Base-by-base conservation (phyloP, 139 green algal genomes). In the Picochlorum sp. region DNA sequence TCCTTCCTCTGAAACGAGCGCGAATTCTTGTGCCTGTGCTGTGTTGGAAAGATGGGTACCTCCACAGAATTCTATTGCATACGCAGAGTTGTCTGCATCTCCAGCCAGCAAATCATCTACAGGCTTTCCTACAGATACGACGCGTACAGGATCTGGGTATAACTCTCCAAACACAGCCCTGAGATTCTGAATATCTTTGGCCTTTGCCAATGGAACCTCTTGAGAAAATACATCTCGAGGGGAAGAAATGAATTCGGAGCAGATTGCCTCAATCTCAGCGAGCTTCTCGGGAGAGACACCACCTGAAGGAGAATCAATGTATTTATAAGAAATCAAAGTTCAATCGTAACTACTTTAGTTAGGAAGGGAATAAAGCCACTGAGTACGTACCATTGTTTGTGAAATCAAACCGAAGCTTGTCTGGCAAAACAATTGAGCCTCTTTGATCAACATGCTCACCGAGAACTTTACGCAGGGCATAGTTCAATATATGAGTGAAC, bases 321-420 rank as follows among this genome's bases (percentile, higher is more conserved):
- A 25, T 47, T 18, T 25, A 18, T 18, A 25, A 18, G 18, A 47
- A 47, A 47, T 25, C 18, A 47, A 47, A 47, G 39, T 18, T 18
- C 39, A 47, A 25, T 47, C 18, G 18, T 47, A 47, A 47, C 39
- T n/a, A n/a, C n/a, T n/a, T n/a, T n/a, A n/a, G n/a, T n/a, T n/a
- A n/a, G n/a, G n/a, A n/a, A n/a, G n/a, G n/a, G n/a, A n/a, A n/a
- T n/a, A n/a, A n/a, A n/a, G n/a, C n/a, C n/a, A n/a, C n/a, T n/a
- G n/a, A n/a, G n/a, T n/a, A n/a, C n/a, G n/a, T n/a, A 7, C 81
- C 87, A 37, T 84, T 87, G 73, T 98, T 93, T 49, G 73, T 86
- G 73, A 99, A 99, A 77, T 99, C 93, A 68, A 99, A 99, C 37
- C 91, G 85, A 56, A 98, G 80, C 65, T 83, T 84, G 58, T 96